Evolutionary conservation across 441 rosid species (phyloP).

Genomic region (Populus hybrid): DNA sequence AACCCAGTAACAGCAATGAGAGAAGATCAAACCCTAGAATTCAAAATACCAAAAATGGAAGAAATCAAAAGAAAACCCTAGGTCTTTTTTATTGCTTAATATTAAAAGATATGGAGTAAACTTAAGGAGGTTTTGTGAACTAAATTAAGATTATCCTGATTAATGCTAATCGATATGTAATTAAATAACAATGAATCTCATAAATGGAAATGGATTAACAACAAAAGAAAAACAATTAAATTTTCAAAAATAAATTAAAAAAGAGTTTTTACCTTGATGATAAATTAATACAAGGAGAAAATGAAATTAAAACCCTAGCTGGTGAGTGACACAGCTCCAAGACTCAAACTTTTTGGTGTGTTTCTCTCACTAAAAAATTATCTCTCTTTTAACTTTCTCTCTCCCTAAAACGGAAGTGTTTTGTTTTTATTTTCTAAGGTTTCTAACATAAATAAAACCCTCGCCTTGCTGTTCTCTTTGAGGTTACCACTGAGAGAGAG

Average conservation of each 20-base stretch:
- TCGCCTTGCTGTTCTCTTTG: conserved; percentile 23
- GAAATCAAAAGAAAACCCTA: conserved; percentile 30
- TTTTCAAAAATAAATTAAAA: not conserved
- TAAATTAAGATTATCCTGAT: conserved; percentile 20
- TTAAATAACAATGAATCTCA: conserved; percentile 15
- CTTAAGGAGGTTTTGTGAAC: not conserved
- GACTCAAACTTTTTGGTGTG: conserved; percentile 6
- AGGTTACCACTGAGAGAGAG: conserved; percentile 27
- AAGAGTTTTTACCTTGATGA: conserved; percentile 26
- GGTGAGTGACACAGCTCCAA: conserved; percentile 18
- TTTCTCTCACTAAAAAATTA: conserved; percentile 9
- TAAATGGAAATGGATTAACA: conserved; percentile 18
- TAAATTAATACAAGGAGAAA: conserved; percentile 9
- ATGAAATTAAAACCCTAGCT: conserved; percentile 34
- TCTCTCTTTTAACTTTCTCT: conserved; percentile 9
- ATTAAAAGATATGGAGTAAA: conserved; percentile 4
- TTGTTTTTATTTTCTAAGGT: conserved; percentile 12
- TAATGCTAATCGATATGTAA: conserved; percentile 16
- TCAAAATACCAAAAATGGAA: not conserved
- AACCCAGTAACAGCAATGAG: conserved; percentile 10
- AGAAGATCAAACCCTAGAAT: conserved; percentile 44
- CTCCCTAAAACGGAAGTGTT: conserved; percentile 12
- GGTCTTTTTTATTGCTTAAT: conserved; percentile 4
- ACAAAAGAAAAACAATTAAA: conserved; percentile 12
- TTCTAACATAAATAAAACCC: conserved; percentile 31